These are phyloP conservation scores for Kwoniella sp. DNA, from an alignment of 768 basidiomycete species.

Conservation along the genomic window DNA sequence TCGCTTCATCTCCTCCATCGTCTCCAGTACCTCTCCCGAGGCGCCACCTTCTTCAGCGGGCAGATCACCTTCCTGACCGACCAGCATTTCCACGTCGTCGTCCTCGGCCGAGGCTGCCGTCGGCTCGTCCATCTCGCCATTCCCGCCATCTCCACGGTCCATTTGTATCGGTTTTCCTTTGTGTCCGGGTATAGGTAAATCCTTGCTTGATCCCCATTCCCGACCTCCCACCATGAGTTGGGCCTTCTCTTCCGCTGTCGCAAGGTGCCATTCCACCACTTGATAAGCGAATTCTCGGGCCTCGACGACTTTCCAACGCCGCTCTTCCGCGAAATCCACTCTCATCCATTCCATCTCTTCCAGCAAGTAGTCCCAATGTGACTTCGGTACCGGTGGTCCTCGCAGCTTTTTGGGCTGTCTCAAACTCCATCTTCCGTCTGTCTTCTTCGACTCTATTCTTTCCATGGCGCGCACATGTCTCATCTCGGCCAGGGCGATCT, in stretches of 20 bases:
- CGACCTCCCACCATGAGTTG: conserved; percentile 61
- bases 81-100: conserved; percentile 54
- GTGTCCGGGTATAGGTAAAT: conserved; percentile 33
- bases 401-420: conserved; percentile 93
- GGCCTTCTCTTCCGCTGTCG: conserved; percentile 66
- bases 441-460: conserved; percentile 79
- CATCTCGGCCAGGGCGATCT: conserved; percentile 80
- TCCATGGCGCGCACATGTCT: conserved; percentile 78
- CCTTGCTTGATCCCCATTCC: conserved; percentile 43
- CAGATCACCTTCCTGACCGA: conserved; percentile 57
- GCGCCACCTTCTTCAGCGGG: conserved; percentile 63
- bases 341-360: conserved; percentile 99
- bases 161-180: background rate
- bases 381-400: conserved; percentile 67
- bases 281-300: conserved; percentile 81
- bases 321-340: conserved; percentile 89
- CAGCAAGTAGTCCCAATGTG: conserved; percentile 92
- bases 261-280: conserved; percentile 84
- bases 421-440: conserved; percentile 81
- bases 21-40: conserved; percentile 20
- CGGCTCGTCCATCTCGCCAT: background rate
- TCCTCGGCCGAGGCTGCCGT: conserved; percentile 53
- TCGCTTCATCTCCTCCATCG: conserved; percentile 13
- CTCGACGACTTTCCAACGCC: conserved; percentile 83
- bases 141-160: background rate